Evolutionary conservation across 2,329 filamentous ascomycete species (phyloP).

Genomic region (Hymenoscyphus albidus): DNA sequence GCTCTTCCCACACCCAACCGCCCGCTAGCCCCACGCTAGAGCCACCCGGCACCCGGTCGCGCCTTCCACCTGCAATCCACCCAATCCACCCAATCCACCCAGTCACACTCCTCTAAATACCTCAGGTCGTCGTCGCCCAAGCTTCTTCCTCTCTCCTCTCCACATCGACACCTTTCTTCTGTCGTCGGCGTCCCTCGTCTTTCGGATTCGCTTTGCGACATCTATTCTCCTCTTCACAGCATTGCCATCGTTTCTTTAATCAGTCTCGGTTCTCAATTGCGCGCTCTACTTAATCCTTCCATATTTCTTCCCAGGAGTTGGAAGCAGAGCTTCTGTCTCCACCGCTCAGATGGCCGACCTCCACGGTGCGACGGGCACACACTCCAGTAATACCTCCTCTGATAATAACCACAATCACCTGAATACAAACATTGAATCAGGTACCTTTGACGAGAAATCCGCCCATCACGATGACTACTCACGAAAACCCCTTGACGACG

Average conservation of each 20-base stretch:
- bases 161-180: constrained; percentile 13
- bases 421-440: constrained; percentile 61
- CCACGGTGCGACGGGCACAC: constrained; percentile 21
- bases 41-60: neutral
- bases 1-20: neutral
- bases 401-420: constrained; percentile 37
- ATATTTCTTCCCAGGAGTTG: constrained; percentile 12
- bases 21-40: neutral
- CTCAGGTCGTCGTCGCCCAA: neutral
- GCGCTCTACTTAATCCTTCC: constrained; percentile 1
- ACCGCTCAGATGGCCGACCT: constrained; percentile 25
- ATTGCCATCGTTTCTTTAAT: constrained; percentile 13
- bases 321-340: constrained; percentile 20
- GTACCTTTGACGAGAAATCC: constrained; percentile 61
- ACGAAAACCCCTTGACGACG: constrained; percentile 41
- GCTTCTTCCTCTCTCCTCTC: constrained; percentile 3
- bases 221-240: constrained; percentile 7
- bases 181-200: constrained; percentile 11
- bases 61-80: neutral
- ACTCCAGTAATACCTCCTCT: constrained; percentile 18
- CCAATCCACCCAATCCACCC: no score
- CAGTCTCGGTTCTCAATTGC: constrained; percentile 10
- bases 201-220: constrained; percentile 9
- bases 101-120: constrained; percentile 1
- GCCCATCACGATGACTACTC: constrained; percentile 35